Percentiles rank a stretch among this genome's conserved stretches.
These are phyloP conservation scores for Trametes gibbosa DNA, from an alignment of 768 basidiomycete species.

Conservation along the genomic window DNA sequence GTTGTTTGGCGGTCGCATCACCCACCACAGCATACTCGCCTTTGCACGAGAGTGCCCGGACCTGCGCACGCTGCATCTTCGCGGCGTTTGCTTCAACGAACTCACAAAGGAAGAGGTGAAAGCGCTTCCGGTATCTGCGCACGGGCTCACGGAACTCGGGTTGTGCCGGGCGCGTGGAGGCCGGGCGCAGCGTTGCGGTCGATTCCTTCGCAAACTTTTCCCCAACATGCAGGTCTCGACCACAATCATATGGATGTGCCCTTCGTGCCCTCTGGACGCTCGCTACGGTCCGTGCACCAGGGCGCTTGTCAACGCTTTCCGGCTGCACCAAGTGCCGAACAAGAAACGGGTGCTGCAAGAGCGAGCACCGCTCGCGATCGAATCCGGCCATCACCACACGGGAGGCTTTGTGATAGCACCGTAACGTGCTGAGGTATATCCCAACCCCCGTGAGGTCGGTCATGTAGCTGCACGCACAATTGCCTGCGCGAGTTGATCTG, in stretches of 20 bases:
- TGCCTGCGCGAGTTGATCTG: too few relatives aligned
- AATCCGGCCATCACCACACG: too few relatives aligned
- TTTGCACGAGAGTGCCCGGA: background rate
- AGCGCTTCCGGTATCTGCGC: background rate
- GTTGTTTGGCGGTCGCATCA: background rate
- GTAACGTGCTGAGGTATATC: too few relatives aligned
- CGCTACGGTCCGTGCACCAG: background rate
- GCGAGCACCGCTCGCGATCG: too few relatives aligned
- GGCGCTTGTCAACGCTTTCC: background rate
- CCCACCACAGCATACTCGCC: background rate
- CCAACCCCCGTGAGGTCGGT: too few relatives aligned
- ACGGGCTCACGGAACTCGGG: background rate
- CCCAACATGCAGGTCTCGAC: background rate
- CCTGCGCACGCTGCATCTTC: background rate
- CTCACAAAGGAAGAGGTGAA: background rate
- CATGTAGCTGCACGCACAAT: too few relatives aligned
- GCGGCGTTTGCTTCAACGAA: background rate
- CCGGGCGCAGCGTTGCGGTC: background rate
- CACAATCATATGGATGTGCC: background rate
- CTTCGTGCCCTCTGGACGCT: background rate
- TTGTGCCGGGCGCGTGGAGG: background rate
- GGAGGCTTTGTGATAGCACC: too few relatives aligned
- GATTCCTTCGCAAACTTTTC: background rate
- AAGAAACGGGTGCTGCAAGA: too few relatives aligned
- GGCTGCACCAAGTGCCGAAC: background rate